Evolutionary conservation across 352 stramenopile genomes (phyloP), one percentile per base, ranked within the genome.

Genomic region (Paralagenidium karlingii): DNA sequence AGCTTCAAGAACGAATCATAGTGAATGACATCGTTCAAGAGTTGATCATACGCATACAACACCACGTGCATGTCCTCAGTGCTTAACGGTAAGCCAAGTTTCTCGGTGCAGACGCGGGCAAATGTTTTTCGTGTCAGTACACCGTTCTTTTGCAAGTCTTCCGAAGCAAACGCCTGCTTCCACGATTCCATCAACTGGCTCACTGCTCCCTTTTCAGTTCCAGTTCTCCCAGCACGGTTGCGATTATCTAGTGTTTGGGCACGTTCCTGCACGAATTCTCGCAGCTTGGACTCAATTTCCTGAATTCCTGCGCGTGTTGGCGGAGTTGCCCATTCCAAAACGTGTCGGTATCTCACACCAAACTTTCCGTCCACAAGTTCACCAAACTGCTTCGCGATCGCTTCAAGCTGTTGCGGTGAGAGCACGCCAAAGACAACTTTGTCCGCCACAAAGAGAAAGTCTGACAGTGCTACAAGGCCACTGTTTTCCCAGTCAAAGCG

Each of bases 321-420:
- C 13, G 62, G 69, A 6, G 61, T 78, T 24, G 63, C 68, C 74
- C 74, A 87, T 39, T 84, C 63, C 22, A 87, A 40, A 18, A 83
- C 82, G 26, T 77, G 55, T 3, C 54, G 53, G 34, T 82, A 84
- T 24, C 83, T 77, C 21, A 87, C 64, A 2, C 61, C 68, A 42
- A 79, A 82, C 3, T 45, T 26, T 0, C 56, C 58, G 11, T 58
- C 52, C n/a, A 48, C 27, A 26, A 80, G 78, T 5, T 51, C 43
- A 12, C 71, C 53, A 33, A 84, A 87, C 13, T 36, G 36, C 34
- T 75, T 82, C 2, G 58, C 70, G 8, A 84, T 46, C 9, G 60
- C 42, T 28, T 63, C 65, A 1, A 73, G 24, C 30, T 79, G 55
- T 7, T 39, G 25, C 10, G 52, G 37, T 3, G 67, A 64, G 5